phyloP scores from a whole-genome alignment of 139 green algal species.

The Mesotaenium endlicherianum region DNA sequence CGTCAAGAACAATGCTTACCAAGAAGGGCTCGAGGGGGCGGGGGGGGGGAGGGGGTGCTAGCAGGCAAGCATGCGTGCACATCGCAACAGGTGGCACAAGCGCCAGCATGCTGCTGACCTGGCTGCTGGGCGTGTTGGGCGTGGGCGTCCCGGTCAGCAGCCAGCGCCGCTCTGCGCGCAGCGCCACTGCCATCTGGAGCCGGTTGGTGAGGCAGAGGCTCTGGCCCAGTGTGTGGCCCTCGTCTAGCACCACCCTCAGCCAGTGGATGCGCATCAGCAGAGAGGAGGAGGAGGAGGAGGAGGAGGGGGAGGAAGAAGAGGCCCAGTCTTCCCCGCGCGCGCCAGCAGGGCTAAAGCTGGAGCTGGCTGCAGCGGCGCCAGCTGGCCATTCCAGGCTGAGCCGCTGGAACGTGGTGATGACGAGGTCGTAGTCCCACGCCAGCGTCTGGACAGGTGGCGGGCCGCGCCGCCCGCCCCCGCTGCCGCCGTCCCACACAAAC shows the following conservation, averaged over 20 bases:
- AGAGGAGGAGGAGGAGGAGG: no score
- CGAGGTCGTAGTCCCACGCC: slow-evolving; percentile 78
- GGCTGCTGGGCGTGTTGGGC: slow-evolving; percentile 56
- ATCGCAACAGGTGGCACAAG: no score
- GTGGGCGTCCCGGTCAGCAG: slow-evolving; percentile 88
- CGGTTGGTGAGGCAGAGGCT: slow-evolving; percentile 76
- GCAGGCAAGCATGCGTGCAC: no score
- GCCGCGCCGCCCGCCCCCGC: no score
- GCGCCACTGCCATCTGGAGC: slow-evolving; percentile 69
- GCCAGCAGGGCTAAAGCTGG: no score
- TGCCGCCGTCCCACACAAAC: slow-evolving; percentile 51
- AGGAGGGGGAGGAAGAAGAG: no score
- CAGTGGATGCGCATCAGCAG: slow-evolving; percentile 79
- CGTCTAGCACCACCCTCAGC: slow-evolving; percentile 87
- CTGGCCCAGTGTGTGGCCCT: slow-evolving; percentile 85
- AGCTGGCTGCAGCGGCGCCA: slow-evolving; percentile 50
- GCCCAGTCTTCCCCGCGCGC: background rate
- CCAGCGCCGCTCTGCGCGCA: slow-evolving; percentile 82
- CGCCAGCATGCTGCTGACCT: no score
- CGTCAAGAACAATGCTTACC: no score
- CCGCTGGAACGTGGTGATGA: slow-evolving; percentile 67
- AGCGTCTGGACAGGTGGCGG: slow-evolving; percentile 60
- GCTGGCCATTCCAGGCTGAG: slow-evolving; percentile 64
- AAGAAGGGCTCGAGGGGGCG: no score
- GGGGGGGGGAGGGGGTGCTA: no score